A percentile compares a stretch with the other conserved stretches of the same genome.
phyloP scores from a whole-genome alignment of 192 early-diverging fungal genomes.

The Thoreauomyces humboldtii region DNA sequence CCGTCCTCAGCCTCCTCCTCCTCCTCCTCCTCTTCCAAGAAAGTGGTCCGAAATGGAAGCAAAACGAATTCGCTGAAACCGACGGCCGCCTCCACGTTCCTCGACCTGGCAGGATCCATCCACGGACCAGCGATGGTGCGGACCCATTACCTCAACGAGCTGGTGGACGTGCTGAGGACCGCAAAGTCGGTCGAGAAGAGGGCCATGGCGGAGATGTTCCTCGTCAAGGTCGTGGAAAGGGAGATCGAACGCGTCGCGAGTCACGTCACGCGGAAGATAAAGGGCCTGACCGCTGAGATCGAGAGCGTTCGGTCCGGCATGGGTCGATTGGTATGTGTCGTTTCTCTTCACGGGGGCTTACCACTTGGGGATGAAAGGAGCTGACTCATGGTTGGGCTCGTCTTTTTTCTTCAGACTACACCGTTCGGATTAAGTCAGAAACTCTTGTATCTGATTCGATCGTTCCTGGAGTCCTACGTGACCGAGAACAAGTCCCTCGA shows the following conservation, averaged over 20 bases:
- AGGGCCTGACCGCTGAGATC: no score
- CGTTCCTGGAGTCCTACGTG: not conserved
- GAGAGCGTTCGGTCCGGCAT: no score
- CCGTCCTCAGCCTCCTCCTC: no score
- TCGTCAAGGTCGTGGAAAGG: slow-evolving; percentile 16
- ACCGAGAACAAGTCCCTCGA: not conserved
- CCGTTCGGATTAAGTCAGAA: not conserved
- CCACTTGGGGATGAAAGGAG: no score
- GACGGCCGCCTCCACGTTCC: no score
- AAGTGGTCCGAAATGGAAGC: no score
- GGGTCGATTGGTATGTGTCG: no score
- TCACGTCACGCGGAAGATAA: not conserved
- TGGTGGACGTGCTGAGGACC: slow-evolving; percentile 5
- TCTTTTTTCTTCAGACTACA: not conserved
- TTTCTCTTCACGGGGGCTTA: not conserved
- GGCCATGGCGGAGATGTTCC: slow-evolving; percentile 5
- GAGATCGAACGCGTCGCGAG: not conserved
- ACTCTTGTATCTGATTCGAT: slow-evolving; percentile 10
- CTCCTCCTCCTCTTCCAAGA: no score
- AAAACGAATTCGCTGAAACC: no score
- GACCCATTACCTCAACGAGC: slow-evolving; percentile 2
- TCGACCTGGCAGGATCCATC: no score
- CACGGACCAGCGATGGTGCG: not conserved
- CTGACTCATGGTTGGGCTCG: no score
- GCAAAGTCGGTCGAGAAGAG: slow-evolving; percentile 4